Conservation (phyloP, 768 basidiomycete genomes). For the Mycena albidolilacea region DNA sequence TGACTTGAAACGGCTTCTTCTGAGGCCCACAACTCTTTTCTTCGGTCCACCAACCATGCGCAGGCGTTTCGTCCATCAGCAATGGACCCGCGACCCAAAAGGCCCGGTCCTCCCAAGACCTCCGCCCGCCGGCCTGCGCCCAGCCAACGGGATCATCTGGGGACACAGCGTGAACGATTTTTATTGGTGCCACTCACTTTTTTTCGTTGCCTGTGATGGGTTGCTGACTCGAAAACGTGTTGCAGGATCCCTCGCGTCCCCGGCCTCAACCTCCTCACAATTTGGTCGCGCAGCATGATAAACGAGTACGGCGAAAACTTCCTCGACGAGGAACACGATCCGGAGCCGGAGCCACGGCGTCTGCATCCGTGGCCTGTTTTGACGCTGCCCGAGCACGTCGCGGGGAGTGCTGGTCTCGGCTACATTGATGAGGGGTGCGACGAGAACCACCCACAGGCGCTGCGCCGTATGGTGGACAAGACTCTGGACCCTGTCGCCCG, state of each 20-base stretch:
- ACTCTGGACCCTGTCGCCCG: not conserved
- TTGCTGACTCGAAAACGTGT: slow-evolving; percentile 2
- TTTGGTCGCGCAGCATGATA: slow-evolving; percentile 55
- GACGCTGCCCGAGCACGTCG: slow-evolving; percentile 30
- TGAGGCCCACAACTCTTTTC: not conserved
- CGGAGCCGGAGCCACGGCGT: slow-evolving; percentile 36
- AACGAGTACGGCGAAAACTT: slow-evolving; percentile 48
- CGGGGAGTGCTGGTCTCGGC: not conserved
- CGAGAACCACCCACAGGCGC: not conserved
- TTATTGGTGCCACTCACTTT: slow-evolving; percentile 40
- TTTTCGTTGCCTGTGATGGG: not conserved
- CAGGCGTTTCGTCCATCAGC: slow-evolving; percentile 31
- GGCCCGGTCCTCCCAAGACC: slow-evolving; percentile 39
- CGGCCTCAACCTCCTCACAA: slow-evolving; percentile 44
- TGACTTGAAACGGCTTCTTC: slow-evolving; percentile 17
- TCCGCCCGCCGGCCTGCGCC: slow-evolving; percentile 41
- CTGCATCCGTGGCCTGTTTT: slow-evolving; percentile 39
- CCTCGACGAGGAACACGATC: slow-evolving; percentile 17
- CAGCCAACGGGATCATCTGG: slow-evolving; percentile 48
- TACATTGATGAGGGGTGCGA: slow-evolving; percentile 22
- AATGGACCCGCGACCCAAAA: slow-evolving; percentile 41
- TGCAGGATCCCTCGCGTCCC: slow-evolving; percentile 44
- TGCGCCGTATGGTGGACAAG: slow-evolving; percentile 9
- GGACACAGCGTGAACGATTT: slow-evolving; percentile 45
- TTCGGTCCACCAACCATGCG: slow-evolving; percentile 28